Base-by-base conservation (phyloP, 2,329 filamentous ascomycete species). In the Apiospora saccharicola region DNA sequence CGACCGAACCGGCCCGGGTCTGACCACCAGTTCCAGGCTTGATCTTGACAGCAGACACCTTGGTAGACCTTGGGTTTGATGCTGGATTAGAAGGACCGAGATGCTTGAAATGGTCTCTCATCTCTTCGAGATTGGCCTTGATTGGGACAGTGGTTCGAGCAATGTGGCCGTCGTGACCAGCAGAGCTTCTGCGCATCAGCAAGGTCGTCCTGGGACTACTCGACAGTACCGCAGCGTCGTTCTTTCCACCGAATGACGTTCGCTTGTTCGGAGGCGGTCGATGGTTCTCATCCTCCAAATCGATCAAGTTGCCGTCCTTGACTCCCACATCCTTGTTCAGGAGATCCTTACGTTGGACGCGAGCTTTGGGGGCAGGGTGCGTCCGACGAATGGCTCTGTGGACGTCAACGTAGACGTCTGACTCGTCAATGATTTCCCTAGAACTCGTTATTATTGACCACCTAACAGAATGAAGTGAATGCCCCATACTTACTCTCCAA, bases 351-450 rank as follows among this genome's bases (percentile, higher is more conserved):
- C 83, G 80, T 51, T 82, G 81, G 43, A 85, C 88, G 64, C 93
- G 90, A 64, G 91, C 91, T 79, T 94, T 93, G 1, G 96, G 96
- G 1, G 95, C 95, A 0, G 95, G 95, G 26, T 92, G 90, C 78
- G 97, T 89, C 70, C 96, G 93, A 72, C 96, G 91, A 76, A 99
- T 98, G 30, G 96, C 96, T 85, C 98, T 98, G 86, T 98, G 96
- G 2, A 99, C 95, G 81, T 99, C 96, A 75, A 99, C 92, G 79
- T 97, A 99, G 14, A 99, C 96, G 82, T 99, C 96, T 0, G 96
- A 98, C 82, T 99, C 96, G 81, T 99, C 96, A 74, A 99, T 97
- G 75, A 98, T 99, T 88, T 99, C 96, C 86, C 93, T 95, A 6
- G 1, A 30, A 4, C 5, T 61, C 30, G 24, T 49, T 37, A 34